A percentile compares a stretch with the other conserved stretches of the same genome.
Evolutionary conservation across 2,329 filamentous ascomycete genomes (phyloP).

Genomic region (Penicillium sclerotiorum): DNA sequence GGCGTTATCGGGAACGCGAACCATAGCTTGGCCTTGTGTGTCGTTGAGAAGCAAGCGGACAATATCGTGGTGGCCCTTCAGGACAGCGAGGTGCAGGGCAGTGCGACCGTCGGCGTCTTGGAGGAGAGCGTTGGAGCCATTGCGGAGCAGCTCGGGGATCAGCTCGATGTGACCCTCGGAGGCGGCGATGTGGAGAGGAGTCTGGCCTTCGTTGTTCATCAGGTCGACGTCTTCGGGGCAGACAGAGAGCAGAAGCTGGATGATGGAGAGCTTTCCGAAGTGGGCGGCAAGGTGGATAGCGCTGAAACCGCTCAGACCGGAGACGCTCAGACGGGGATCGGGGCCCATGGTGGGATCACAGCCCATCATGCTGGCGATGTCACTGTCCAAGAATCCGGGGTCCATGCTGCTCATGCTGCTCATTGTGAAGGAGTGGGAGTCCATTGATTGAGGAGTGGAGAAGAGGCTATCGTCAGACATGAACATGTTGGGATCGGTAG

Average conservation of each 20-base stretch:
- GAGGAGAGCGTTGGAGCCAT: background rate
- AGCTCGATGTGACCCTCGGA: constrained; percentile 2
- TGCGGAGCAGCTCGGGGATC: background rate
- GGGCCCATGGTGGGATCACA: background rate
- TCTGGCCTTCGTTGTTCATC: constrained; percentile 1
- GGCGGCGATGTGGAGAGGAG: constrained; percentile 2
- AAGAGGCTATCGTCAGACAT: constrained; percentile 1
- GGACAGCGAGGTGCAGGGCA: background rate
- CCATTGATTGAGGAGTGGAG: constrained; percentile 1
- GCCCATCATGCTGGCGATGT: background rate
- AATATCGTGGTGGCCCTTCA: background rate
- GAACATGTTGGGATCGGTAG: constrained; percentile 1
- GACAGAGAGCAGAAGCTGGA: background rate
- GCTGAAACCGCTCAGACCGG: background rate
- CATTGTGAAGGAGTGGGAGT: background rate
- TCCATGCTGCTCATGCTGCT: background rate
- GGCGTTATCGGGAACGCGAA: background rate
- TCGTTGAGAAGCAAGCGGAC: background rate
- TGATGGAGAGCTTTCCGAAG: constrained; percentile 3
- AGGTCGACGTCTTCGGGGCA: constrained; percentile 4
- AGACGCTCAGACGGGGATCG: background rate
- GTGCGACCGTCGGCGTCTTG: constrained; percentile 1
- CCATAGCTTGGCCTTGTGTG: background rate
- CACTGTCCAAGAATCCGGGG: background rate
- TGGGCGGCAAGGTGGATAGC: constrained; percentile 2